Evolutionary conservation across 2,329 filamentous ascomycete species (phyloP).

Genomic region (Aspergillus eucalypticola): DNA sequence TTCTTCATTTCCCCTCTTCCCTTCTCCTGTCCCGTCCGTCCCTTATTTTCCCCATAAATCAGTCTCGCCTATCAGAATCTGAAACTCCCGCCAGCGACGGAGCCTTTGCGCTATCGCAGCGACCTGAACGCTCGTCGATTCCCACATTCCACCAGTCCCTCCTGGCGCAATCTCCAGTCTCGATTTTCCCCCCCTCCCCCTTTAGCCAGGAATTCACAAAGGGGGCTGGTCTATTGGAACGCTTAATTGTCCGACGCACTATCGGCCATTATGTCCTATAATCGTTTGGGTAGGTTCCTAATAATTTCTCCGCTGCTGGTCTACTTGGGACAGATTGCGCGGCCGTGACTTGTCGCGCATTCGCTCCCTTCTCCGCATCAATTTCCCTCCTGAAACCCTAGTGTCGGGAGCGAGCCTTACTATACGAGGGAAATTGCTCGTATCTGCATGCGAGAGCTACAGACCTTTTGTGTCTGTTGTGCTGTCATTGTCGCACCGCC

Average conservation of each 20-base stretch:
- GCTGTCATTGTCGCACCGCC: background rate
- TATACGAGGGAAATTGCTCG: background rate
- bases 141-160: conserved; percentile 25
- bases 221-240: conserved; percentile 26
- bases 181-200: background rate
- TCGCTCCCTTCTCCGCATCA: conserved; percentile 21
- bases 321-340: conserved; percentile 8
- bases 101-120: conserved; percentile 11
- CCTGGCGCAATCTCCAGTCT: conserved; percentile 33
- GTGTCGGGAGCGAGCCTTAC: conserved; percentile 7
- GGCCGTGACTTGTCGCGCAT: conserved; percentile 14
- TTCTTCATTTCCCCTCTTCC: background rate
- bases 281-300: conserved; percentile 65
- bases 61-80: conserved; percentile 10
- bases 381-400: conserved; percentile 24
- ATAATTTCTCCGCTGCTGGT: conserved; percentile 1
- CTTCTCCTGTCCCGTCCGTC: background rate
- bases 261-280: conserved; percentile 59
- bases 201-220: conserved; percentile 20
- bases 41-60: background rate
- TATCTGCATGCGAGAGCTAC: background rate
- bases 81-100: conserved; percentile 15
- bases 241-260: conserved; percentile 22
- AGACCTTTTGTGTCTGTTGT: background rate
- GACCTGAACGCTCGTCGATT: conserved; percentile 7